Evolutionary conservation across 768 basidiomycete species (phyloP).

Genomic region (Hysterangium stoloniferum): DNA sequence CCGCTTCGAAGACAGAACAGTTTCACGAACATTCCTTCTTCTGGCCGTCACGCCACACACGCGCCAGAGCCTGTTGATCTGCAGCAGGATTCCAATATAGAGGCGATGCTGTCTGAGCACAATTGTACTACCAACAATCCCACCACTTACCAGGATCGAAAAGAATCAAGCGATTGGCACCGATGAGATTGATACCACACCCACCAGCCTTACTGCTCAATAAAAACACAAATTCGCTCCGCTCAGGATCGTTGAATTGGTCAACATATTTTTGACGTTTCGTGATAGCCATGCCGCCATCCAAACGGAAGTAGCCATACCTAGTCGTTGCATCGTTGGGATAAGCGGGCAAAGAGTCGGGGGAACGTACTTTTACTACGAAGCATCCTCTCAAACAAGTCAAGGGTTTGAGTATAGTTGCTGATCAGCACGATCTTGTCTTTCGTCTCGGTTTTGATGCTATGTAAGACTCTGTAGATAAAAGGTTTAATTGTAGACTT

Average conservation of each 20-base stretch:
- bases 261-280: slow-evolving; percentile 96
- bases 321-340: slow-evolving; percentile 33
- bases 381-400: slow-evolving; percentile 86
- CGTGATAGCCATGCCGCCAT: slow-evolving; percentile 86
- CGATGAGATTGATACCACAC: slow-evolving; percentile 95
- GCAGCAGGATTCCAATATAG: slow-evolving; percentile 98
- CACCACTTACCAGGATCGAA: slow-evolving; percentile 78
- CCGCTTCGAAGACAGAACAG: background rate
- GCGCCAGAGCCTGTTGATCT: slow-evolving; percentile 95
- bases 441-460: slow-evolving; percentile 68
- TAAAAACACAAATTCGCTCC: slow-evolving; percentile 91
- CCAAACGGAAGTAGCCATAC: slow-evolving; percentile 87
- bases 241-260: slow-evolving; percentile 88
- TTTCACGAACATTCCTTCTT: slow-evolving; percentile 91
- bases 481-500: background rate
- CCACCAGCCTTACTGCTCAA: slow-evolving; percentile 94
- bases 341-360: background rate
- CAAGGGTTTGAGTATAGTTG: slow-evolving; percentile 93
- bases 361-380: slow-evolving; percentile 65
- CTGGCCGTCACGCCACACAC: slow-evolving; percentile 99
- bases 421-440: slow-evolving; percentile 97
- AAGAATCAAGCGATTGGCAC: slow-evolving; percentile 89
- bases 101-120: slow-evolving; percentile 2
- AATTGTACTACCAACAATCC: background rate
- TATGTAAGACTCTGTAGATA: slow-evolving; percentile 65